phyloP scores from a whole-genome alignment of 1,139 yeast species.

The Diutina mesorugosa region DNA sequence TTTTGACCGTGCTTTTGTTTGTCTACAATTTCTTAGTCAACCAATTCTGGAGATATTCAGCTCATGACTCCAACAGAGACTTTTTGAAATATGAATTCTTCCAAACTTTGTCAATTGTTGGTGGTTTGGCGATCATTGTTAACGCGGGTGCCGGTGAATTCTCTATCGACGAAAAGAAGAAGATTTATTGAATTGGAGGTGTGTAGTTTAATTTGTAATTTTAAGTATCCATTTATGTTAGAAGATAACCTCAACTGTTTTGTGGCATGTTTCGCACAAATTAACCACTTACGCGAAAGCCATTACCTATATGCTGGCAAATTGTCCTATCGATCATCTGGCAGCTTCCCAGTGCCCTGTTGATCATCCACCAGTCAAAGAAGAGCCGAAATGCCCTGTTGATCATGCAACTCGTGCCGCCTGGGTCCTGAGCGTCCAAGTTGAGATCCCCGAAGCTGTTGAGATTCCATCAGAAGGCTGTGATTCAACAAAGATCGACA shows the following conservation, averaged over 20 bases:
- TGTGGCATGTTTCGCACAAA: background rate
- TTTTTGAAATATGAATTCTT: conserved; percentile 86
- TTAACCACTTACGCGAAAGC: background rate
- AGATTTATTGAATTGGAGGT: conserved; percentile 44
- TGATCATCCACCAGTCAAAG: background rate
- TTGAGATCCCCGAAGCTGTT: conserved; percentile 21
- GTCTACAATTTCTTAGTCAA: conserved; percentile 70
- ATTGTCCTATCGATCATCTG: background rate
- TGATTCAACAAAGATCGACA: conserved; percentile 22
- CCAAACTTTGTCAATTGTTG: conserved; percentile 90
- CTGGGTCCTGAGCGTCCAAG: conserved; percentile 17
- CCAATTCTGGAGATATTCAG: conserved; percentile 76
- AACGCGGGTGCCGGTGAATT: conserved; percentile 96
- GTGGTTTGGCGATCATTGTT: conserved; percentile 82
- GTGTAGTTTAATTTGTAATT: background rate
- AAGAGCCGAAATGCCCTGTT: background rate
- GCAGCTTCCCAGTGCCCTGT: background rate
- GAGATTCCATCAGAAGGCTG: conserved; percentile 28
- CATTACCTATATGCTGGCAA: background rate
- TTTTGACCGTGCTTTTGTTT: conserved; percentile 62
- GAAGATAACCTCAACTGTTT: background rate
- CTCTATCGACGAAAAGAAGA: conserved; percentile 91
- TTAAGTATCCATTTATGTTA: background rate
- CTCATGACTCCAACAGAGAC: conserved; percentile 72
- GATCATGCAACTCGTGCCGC: conserved; percentile 9